Conservation (phyloP, 352 stramenopile species). For the Phytophthora capsici region DNA sequence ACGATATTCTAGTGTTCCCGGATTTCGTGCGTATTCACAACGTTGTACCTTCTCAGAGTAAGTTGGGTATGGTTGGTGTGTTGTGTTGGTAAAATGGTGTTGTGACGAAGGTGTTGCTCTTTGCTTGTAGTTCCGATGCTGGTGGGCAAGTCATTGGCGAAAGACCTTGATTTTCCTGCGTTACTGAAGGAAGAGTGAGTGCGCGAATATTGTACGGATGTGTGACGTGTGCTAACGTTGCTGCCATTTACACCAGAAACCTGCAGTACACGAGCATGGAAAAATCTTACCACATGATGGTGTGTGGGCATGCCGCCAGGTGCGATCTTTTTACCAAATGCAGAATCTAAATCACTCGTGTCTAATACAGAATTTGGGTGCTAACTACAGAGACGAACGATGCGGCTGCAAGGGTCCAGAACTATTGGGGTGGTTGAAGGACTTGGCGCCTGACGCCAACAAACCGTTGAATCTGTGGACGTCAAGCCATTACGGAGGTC, state of each 20-base stretch:
- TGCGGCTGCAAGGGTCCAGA: conserved; percentile 78
- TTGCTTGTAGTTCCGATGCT: conserved; percentile 41
- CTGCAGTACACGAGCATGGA: conserved; percentile 48
- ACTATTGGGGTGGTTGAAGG: conserved; percentile 67
- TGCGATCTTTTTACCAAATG: conserved; percentile 2
- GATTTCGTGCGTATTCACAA: conserved; percentile 67
- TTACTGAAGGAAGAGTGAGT: conserved; percentile 47
- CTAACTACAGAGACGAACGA: conserved; percentile 57
- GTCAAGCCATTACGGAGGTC: conserved; percentile 76
- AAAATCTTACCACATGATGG: conserved; percentile 64
- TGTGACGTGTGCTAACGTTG: conserved; percentile 1
- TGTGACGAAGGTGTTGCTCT: background rate
- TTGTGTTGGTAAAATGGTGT: background rate
- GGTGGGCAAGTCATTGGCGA: conserved; percentile 42
- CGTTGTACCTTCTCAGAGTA: conserved; percentile 55
- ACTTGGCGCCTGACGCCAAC: conserved; percentile 31
- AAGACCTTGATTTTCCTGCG: conserved; percentile 35
- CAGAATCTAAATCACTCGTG: background rate
- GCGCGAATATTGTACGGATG: background rate
- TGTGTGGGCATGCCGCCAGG: conserved; percentile 65
- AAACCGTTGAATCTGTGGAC: conserved; percentile 63
- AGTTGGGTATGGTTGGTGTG: conserved; percentile 4
- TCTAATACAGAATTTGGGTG: conserved; percentile 15
- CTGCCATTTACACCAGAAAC: conserved; percentile 30
- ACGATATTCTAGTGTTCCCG: conserved; percentile 78